phyloP scores from a whole-genome alignment of 106 monocot genomes.

The Dendrobium nobile region DNA sequence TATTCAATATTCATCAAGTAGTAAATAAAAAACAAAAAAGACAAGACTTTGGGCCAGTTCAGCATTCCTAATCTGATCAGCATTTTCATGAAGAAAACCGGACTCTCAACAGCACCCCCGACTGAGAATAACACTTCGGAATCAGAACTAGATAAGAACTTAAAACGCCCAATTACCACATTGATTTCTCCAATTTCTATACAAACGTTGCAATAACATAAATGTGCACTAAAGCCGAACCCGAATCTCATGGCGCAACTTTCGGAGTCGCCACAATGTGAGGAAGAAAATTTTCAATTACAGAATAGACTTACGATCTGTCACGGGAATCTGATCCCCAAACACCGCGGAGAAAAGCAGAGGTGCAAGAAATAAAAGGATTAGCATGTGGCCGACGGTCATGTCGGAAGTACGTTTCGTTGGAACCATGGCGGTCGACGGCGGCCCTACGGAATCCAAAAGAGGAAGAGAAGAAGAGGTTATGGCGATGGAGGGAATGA shows the following conservation, averaged over 20 bases:
- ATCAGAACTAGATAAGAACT: neutral
- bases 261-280: neutral
- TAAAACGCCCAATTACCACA: neutral
- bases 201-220: neutral
- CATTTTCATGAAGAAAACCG: neutral
- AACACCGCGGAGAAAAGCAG: neutral
- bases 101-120: neutral
- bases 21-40: neutral
- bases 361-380: neutral
- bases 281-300: neutral
- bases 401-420: neutral
- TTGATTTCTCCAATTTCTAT: neutral
- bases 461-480: neutral
- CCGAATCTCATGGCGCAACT: neutral
- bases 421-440: neutral
- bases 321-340: neutral
- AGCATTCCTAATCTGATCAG: neutral
- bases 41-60: neutral
- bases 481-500: no score
- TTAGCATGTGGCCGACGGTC: neutral
- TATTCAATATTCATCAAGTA: constrained; percentile 3
- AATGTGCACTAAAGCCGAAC: neutral
- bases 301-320: neutral
- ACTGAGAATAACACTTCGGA: neutral
- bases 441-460: neutral